Conservation (phyloP, 2,329 filamentous ascomycete species). For the Fusarium bulbicola region DNA sequence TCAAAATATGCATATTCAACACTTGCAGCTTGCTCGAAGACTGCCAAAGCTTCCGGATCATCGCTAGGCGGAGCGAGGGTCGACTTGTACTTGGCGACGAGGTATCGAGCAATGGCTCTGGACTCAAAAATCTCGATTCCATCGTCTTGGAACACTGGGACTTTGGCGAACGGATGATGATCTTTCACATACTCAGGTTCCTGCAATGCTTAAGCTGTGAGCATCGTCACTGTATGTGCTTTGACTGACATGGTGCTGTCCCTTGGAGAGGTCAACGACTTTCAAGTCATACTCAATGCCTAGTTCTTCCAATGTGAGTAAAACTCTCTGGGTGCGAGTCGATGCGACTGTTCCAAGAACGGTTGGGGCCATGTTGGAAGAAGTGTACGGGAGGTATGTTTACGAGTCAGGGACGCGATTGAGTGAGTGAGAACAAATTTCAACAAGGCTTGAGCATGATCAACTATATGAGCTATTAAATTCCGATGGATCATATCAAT, state of each 20-base stretch:
- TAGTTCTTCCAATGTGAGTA: background rate
- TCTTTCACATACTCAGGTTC: background rate
- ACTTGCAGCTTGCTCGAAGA: background rate
- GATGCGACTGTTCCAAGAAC: background rate
- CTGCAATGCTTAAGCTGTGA: background rate
- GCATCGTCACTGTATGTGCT: accelerated
- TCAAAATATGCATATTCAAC: background rate
- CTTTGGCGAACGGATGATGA: background rate
- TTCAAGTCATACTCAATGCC: background rate
- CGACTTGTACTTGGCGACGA: background rate
- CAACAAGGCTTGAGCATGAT: background rate
- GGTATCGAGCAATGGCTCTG: background rate
- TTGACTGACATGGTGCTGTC: background rate
- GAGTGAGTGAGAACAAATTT: accelerated
- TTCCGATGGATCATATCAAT: accelerated
- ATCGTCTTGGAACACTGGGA: background rate
- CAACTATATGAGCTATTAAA: background rate
- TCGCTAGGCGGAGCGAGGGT: background rate
- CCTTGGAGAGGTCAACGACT: background rate
- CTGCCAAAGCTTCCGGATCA: background rate
- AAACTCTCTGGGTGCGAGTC: background rate
- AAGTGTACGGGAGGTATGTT: background rate
- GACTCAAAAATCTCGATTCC: background rate
- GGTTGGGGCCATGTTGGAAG: background rate
- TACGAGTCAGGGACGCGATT: too few species aligned